Conservation (phyloP, 2,329 filamentous ascomycete genomes). For the Paradendryphiella salina region DNA sequence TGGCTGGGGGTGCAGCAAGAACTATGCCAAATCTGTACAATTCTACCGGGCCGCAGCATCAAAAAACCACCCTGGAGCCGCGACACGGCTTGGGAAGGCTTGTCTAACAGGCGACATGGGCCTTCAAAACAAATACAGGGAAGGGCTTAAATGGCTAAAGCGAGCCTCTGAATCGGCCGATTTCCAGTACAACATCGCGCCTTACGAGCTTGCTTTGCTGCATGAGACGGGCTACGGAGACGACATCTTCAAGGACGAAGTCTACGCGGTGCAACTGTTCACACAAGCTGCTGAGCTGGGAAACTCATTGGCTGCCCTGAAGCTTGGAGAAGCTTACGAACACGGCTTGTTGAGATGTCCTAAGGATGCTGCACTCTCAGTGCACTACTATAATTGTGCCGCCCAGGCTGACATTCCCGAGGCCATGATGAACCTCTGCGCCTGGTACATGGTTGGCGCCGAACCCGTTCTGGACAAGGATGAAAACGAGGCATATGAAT, state of each 20-base stretch:
- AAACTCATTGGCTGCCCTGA: constrained; percentile 80
- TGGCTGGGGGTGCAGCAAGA: constrained; percentile 91
- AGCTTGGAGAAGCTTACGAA: constrained; percentile 96
- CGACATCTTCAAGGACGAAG: constrained; percentile 87
- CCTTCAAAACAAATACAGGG: constrained; percentile 77
- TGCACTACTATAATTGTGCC: constrained; percentile 95
- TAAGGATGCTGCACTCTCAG: constrained; percentile 85
- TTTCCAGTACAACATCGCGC: constrained; percentile 86
- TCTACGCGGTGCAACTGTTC: constrained; percentile 90
- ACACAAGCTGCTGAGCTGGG: constrained; percentile 92
- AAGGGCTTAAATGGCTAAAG: constrained; percentile 96
- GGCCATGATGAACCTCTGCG: constrained; percentile 98
- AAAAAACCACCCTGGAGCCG: constrained; percentile 93
- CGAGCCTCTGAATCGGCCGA: constrained; percentile 89
- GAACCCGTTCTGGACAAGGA: constrained; percentile 91
- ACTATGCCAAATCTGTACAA: constrained; percentile 88
- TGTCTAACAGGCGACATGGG: constrained; percentile 90
- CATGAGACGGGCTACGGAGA: constrained; percentile 94
- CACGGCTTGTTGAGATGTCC: constrained; percentile 87
- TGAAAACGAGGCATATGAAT: constrained; percentile 94
- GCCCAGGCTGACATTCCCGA: constrained; percentile 80
- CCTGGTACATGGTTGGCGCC: constrained; percentile 97
- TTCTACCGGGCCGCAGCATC: constrained; percentile 88
- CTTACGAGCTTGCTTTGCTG: constrained; percentile 84
- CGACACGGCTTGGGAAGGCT: constrained; percentile 87